Evolutionary conservation across 768 basidiomycete genomes (phyloP), one percentile per base, ranked within the genome.

Genomic region (Podaxis sp.): DNA sequence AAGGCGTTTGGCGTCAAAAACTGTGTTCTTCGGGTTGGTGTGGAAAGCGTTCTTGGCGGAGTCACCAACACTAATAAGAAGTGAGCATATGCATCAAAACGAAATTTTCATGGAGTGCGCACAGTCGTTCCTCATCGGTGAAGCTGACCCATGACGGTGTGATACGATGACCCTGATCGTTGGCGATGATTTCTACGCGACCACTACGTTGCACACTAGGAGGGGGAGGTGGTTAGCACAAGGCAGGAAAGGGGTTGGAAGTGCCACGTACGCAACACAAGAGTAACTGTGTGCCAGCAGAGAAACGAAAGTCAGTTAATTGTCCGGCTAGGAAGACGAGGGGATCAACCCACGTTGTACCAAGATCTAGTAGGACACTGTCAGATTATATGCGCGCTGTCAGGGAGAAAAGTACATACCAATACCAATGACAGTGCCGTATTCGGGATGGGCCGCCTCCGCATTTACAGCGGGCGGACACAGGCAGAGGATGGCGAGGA

Each of bases 1-100:
- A 67, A 96, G 86, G 76, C 95, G 93, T 73, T 97, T 99, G 62
- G 95, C 95, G 75, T 97, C 95, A 70, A 97, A 98, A 62, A 97
- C 90, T 9, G 95, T 97, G 79, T 99, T 99, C 68, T 83, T 69
- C 19, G 96, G 94, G 78, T 99, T 94, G 51, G 90, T 82, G 75
- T 93, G 88, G 79, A 87, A 94, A 33, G 95, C 94, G 73, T 99
- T 99, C 81, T 99, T 99, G 49, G 96, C 96, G 64, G 87, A 84
- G 75, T 99, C 96, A 71, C 97, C 96, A 70, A 99, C 92, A 72
- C 82, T 84, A 61, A 11, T 9, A 68, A 13, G 58, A 11, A 36
- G 26, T 56, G 6, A 26, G 49, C 19, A 11, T 38, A 42, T 26
- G 22, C 3, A 17, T 19, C 49, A 38, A 19, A 46, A 65, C 22